Percentiles rank a stretch among this genome's conserved stretches.
phyloP scores from a whole-genome alignment of 2,329 filamentous ascomycete genomes.

The Microsporum canis region DNA sequence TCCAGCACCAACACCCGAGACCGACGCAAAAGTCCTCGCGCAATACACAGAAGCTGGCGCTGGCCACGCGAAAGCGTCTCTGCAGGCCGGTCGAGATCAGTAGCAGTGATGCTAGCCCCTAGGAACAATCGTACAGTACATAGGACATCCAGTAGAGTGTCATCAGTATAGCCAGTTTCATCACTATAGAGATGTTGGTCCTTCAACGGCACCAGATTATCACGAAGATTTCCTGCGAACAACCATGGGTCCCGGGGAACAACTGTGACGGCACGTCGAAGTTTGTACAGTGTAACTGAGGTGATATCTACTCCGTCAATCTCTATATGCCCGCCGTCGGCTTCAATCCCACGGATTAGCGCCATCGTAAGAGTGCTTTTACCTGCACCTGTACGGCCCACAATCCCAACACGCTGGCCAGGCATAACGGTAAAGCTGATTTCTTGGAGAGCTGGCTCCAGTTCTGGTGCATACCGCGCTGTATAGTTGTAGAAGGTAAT shows the following conservation, averaged over 20 bases:
- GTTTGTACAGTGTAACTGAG: too few species aligned
- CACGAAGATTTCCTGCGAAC: slow-evolving; percentile 82
- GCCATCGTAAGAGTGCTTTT: slow-evolving; percentile 88
- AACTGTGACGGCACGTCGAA: slow-evolving; percentile 79
- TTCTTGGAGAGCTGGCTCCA: slow-evolving; percentile 91
- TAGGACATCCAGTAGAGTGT: slow-evolving; percentile 86
- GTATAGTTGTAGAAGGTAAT: slow-evolving; percentile 68
- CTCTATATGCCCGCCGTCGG: slow-evolving; percentile 49
- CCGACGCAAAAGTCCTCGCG: slow-evolving; percentile 50
- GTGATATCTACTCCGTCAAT: slow-evolving; percentile 72
- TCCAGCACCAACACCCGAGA: slow-evolving; percentile 54
- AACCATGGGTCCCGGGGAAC: slow-evolving; percentile 95
- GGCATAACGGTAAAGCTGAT: slow-evolving; percentile 77
- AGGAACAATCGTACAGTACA: background rate
- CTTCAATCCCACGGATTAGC: slow-evolving; percentile 92
- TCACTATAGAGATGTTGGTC: slow-evolving; percentile 24
- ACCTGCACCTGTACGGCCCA: slow-evolving; percentile 85
- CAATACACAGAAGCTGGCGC: slow-evolving; percentile 52
- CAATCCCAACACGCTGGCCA: slow-evolving; percentile 86
- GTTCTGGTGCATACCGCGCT: slow-evolving; percentile 75
- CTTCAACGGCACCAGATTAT: slow-evolving; percentile 77
- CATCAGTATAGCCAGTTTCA: slow-evolving; percentile 60
- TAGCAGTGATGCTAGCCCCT: too few species aligned
- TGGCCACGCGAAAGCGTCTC: slow-evolving; percentile 53
- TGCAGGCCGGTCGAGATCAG: slow-evolving; percentile 37